These are phyloP conservation scores for Linnemannia exigua DNA, from an alignment of 192 early-diverging fungal species.

Conservation along the genomic window DNA sequence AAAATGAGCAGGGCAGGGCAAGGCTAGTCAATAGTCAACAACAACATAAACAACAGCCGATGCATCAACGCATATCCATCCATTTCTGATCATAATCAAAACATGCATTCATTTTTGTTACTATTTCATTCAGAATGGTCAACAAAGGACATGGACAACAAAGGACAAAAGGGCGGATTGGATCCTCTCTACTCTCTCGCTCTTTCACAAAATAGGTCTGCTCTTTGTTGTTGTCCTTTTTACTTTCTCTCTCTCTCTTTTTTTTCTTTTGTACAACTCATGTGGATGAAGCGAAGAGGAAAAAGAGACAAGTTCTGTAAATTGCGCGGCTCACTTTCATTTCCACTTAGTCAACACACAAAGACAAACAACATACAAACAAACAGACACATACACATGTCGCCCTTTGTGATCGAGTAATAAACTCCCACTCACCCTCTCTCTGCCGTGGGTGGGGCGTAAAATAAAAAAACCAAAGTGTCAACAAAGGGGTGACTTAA, in stretches of 20 bases:
- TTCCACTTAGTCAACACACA: neutral
- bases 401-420: neutral
- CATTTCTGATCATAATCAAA: too few relatives aligned
- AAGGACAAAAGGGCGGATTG: neutral
- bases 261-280: conserved; percentile 13
- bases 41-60: too few relatives aligned
- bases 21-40: too few relatives aligned
- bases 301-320: neutral
- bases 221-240: neutral
- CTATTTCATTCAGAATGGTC: neutral
- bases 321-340: neutral
- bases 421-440: neutral
- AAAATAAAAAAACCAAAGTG: neutral
- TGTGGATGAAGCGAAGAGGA: neutral
- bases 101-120: too few relatives aligned
- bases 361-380: neutral
- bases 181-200: too few relatives aligned
- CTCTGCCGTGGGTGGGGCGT: neutral
- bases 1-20: too few relatives aligned
- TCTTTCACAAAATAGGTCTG: neutral
- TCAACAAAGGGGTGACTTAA: neutral
- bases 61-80: too few relatives aligned
- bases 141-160: too few relatives aligned
- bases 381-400: neutral
- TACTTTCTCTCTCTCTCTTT: neutral